A percentile compares a stretch with the other conserved stretches of the same genome.
Conservation (phyloP, 2,329 filamentous ascomycete genomes). For the Pestalotiopsis sp. region DNA sequence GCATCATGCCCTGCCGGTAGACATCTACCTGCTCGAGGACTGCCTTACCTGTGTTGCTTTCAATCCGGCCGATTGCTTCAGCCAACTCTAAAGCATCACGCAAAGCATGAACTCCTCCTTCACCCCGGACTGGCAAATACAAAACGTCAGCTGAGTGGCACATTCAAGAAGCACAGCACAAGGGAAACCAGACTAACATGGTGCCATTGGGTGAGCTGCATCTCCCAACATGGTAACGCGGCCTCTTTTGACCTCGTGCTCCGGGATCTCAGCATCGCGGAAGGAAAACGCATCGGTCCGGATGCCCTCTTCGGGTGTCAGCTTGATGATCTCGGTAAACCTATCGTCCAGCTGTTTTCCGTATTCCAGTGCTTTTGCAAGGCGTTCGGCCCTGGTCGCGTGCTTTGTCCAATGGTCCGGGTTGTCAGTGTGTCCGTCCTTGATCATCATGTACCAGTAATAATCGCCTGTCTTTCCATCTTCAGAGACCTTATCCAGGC, state of each 20-base stretch:
- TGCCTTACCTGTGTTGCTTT: neutral
- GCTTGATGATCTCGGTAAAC: slow-evolving; percentile 2
- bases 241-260: slow-evolving; percentile 26
- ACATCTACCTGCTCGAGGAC: neutral
- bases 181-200: slow-evolving; percentile 33
- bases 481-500: slow-evolving; percentile 22
- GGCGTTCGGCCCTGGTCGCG: neutral
- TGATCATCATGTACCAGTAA: slow-evolving; percentile 27
- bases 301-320: slow-evolving; percentile 3
- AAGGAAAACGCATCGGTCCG: slow-evolving; percentile 4
- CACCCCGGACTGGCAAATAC: slow-evolving; percentile 38
- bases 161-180: neutral
- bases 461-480: slow-evolving; percentile 21
- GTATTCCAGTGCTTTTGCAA: neutral
- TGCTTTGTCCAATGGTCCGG: slow-evolving; percentile 32
- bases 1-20: neutral
- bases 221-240: slow-evolving; percentile 43
- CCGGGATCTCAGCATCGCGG: slow-evolving; percentile 4
- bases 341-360: neutral
- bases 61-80: neutral
- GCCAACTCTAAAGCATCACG: slow-evolving; percentile 32
- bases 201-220: slow-evolving; percentile 46
- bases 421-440: slow-evolving; percentile 24
- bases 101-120: slow-evolving; percentile 47
- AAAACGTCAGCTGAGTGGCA: neutral